Evolutionary conservation across 257 asterid species (phyloP).

Genomic region (Verbena officinalis): DNA sequence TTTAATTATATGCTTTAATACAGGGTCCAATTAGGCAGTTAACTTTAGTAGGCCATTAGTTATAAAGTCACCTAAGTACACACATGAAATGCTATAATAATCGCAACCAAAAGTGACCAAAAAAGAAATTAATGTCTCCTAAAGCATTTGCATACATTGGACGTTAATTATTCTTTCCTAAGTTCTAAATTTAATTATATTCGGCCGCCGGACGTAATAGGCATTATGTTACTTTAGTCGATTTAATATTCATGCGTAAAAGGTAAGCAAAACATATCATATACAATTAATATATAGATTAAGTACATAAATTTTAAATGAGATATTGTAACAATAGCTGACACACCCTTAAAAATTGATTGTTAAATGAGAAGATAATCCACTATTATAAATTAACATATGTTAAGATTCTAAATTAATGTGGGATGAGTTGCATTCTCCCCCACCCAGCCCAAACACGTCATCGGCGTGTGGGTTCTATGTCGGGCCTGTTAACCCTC

Average conservation of each 20-base stretch:
- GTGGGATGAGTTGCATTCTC: no score
- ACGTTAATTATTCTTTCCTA: background rate
- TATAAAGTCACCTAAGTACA: conserved; percentile 13
- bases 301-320: no score
- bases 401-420: no score
- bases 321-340: no score
- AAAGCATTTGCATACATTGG: conserved; percentile 26
- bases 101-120: conserved; percentile 15
- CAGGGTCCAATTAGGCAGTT: background rate
- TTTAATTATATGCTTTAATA: background rate
- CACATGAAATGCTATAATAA: conserved; percentile 9
- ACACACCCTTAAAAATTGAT: no score
- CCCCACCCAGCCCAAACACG: no score
- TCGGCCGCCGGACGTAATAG: background rate
- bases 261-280: background rate
- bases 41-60: background rate
- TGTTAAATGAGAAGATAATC: no score
- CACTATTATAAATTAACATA: no score
- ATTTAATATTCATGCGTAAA: conserved; percentile 13
- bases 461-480: no score
- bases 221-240: background rate
- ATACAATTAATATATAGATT: no score
- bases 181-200: background rate
- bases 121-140: conserved; percentile 15
- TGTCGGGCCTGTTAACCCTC: no score